Evolutionary conservation across 768 basidiomycete species (phyloP).

Genomic region (Mycena albidolilacea): DNA sequence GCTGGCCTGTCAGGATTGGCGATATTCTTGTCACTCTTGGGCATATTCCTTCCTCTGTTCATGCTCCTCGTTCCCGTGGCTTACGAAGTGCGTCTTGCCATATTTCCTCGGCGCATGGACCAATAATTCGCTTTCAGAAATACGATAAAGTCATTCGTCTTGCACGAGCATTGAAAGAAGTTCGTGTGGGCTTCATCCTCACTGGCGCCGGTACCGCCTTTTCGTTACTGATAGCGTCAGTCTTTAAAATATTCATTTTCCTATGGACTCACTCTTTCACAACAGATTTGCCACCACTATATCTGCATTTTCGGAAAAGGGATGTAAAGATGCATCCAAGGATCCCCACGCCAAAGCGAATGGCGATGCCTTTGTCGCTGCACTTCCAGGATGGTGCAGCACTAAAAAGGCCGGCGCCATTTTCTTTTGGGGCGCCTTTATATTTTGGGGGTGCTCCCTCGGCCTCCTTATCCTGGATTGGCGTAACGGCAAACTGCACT

Average conservation of each 20-base stretch:
- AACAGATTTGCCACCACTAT: constrained; percentile 81
- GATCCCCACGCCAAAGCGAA: constrained; percentile 82
- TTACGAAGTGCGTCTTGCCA: constrained; percentile 61
- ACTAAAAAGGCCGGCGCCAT: constrained; percentile 93
- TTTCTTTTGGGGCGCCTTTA: constrained; percentile 92
- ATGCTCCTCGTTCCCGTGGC: constrained; percentile 84
- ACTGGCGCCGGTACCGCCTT: constrained; percentile 76
- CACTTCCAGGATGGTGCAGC: constrained; percentile 86
- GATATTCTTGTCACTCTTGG: constrained; percentile 81
- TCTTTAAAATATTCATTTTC: constrained; percentile 41
- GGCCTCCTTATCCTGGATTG: constrained; percentile 79
- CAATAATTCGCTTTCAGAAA: constrained; percentile 54
- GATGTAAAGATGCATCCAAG: constrained; percentile 87
- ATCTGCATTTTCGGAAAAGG: constrained; percentile 90
- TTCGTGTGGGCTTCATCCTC: constrained; percentile 88
- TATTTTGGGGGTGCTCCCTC: constrained; percentile 82
- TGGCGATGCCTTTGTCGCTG: constrained; percentile 77
- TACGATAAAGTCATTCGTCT: constrained; percentile 85
- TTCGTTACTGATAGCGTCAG: constrained; percentile 85
- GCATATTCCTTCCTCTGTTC: constrained; percentile 82
- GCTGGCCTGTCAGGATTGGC: constrained; percentile 92
- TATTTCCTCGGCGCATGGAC: neutral
- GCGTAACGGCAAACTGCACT: constrained; percentile 77
- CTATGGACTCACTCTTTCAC: constrained; percentile 18
- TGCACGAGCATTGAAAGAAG: constrained; percentile 85